Conservation (phyloP, 257 asterid species). For the Solanum pimpinellifolium region DNA sequence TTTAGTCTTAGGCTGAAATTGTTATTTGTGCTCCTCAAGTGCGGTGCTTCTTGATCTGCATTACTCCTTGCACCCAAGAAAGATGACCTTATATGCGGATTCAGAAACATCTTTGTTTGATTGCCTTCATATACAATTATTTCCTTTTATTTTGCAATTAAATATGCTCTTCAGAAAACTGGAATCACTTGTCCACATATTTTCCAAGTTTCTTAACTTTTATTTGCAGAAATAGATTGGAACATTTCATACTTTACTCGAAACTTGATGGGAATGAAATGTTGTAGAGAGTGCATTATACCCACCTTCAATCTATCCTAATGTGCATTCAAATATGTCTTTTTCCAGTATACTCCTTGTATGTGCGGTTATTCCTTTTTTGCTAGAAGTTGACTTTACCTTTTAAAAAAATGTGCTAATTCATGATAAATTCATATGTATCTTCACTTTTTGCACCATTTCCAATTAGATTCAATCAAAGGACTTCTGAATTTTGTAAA, state of each 20-base stretch:
- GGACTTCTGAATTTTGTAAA: neutral
- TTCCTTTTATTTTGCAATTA: neutral
- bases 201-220: neutral
- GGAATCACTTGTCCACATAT: neutral
- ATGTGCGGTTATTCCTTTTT: neutral
- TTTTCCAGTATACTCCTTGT: neutral
- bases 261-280: neutral
- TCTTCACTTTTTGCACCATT: neutral
- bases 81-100: neutral
- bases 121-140: neutral
- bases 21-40: neutral
- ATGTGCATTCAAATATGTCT: neutral
- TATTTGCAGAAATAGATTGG: neutral
- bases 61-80: neutral
- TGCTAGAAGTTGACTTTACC: neutral
- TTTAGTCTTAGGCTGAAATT: neutral
- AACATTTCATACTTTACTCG: neutral
- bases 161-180: neutral
- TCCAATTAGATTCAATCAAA: neutral
- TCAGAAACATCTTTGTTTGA: neutral
- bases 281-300: neutral
- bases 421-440: neutral
- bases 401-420: neutral
- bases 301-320: neutral
- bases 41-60: neutral